Conservation (phyloP, 1,284 basidiomycete genomes). For the Microbotryum violaceum region DNA sequence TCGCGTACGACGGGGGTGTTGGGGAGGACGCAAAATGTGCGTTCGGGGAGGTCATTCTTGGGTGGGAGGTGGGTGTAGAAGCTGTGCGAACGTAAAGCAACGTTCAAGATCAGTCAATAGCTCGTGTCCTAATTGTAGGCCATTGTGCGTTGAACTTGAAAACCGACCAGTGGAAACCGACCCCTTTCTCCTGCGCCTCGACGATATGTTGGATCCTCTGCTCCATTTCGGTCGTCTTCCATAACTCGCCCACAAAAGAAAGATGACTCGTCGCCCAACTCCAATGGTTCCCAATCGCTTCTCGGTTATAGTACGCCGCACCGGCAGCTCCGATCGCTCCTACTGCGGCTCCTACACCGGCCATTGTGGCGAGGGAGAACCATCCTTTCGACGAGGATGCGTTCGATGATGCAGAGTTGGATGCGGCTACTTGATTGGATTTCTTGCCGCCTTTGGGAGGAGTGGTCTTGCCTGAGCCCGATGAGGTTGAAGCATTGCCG, state of each 20-base stretch:
- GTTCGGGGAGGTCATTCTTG: constrained; percentile 1
- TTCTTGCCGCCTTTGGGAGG: not conserved
- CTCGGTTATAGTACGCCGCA: constrained; percentile 25
- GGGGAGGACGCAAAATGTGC: constrained; percentile 29
- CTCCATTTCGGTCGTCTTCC: constrained; percentile 25
- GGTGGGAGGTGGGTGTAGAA: constrained; percentile 27
- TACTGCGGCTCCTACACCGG: constrained; percentile 6
- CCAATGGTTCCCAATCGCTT: constrained; percentile 18
- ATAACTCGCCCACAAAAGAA: constrained; percentile 30
- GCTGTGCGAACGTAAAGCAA: not conserved
- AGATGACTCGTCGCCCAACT: constrained; percentile 31
- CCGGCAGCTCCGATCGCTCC: constrained; percentile 14
- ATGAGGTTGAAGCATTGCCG: not conserved
- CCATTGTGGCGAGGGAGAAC: constrained; percentile 4
- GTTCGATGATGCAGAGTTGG: not conserved
- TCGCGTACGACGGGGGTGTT: not conserved
- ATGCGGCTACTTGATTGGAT: not conserved
- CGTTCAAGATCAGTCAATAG: too few relatives aligned
- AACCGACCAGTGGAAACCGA: constrained; percentile 30
- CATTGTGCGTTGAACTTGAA: not conserved
- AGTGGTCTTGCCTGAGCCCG: not conserved
- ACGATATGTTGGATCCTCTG: constrained; percentile 11
- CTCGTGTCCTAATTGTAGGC: not conserved
- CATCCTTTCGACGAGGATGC: not conserved
- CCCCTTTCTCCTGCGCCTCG: constrained; percentile 6